Percentiles rank a stretch among this genome's conserved stretches.
phyloP scores from a whole-genome alignment of 352 stramenopile species.

The Lagenidium giganteum region DNA sequence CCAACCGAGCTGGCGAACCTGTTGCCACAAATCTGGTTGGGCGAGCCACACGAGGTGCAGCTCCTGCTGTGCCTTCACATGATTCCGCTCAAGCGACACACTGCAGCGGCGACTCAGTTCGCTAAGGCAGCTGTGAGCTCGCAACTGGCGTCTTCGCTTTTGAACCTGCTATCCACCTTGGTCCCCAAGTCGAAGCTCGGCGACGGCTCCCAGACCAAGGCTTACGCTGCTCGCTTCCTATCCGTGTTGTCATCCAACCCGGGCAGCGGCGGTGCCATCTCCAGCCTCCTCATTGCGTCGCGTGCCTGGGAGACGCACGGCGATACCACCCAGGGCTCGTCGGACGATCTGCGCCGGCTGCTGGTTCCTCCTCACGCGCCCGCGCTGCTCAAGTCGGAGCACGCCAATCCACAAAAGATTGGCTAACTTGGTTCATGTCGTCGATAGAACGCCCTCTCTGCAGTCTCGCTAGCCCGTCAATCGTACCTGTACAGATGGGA shows the following conservation, averaged over 20 bases:
- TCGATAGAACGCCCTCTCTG: no score
- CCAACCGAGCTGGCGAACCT: slow-evolving; percentile 60
- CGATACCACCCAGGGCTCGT: slow-evolving; percentile 73
- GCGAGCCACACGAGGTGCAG: slow-evolving; percentile 78
- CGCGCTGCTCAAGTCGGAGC: slow-evolving; percentile 68
- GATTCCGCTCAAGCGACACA: slow-evolving; percentile 86
- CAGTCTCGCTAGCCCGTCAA: no score
- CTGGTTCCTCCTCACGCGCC: slow-evolving; percentile 69
- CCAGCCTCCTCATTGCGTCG: slow-evolving; percentile 71
- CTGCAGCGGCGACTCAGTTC: slow-evolving; percentile 79
- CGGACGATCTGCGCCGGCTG: slow-evolving; percentile 73
- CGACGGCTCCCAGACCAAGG: slow-evolving; percentile 77
- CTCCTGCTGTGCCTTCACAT: slow-evolving; percentile 83
- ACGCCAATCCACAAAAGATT: slow-evolving; percentile 85
- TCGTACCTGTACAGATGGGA: no score
- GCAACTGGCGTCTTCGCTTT: slow-evolving; percentile 68
- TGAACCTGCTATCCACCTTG: slow-evolving; percentile 76
- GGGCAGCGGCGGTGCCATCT: slow-evolving; percentile 77
- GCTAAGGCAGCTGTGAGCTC: slow-evolving; percentile 75
- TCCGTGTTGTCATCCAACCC: slow-evolving; percentile 81
- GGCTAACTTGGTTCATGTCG: slow-evolving; percentile 39
- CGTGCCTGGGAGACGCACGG: slow-evolving; percentile 81
- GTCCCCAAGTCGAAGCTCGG: slow-evolving; percentile 78
- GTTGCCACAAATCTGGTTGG: slow-evolving; percentile 71
- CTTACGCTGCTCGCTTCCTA: slow-evolving; percentile 77